Base-by-base conservation (phyloP, 495 filamentous ascomycete genomes). In the Hypoxylon cercidicola region DNA sequence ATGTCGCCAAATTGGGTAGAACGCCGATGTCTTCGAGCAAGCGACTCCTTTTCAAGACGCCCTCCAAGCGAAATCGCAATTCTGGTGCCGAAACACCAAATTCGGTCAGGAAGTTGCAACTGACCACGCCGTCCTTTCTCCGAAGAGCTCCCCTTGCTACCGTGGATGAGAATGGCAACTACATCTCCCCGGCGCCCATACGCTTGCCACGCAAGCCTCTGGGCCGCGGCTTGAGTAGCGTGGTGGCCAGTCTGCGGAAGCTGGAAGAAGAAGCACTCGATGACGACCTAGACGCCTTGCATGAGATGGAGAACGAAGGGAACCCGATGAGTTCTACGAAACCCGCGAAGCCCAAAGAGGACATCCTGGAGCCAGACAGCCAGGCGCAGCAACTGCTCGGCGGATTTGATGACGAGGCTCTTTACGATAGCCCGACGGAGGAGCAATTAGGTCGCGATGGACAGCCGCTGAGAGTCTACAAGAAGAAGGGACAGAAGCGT, bases 401-500 rank as follows among this genome's bases (percentile, higher is more conserved):
- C 2, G 89, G 87, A 0, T 90, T 90, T 61, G 86, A 86, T 25
- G 82, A 83, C 23, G 79, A 83, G 55, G 72, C 59, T 12, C 55
- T 74, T 21, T 84, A 85, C 46, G 84, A 84, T 52, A 80, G 77
- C 49, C 75, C 75, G 1, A 79, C 80, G 1, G 78, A 82, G 11
- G 80, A 82, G 18, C 62, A 61, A 11, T 60, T 80, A 2, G 78
- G 82, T 41, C 72, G 72, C 16, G 57, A 75, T 23, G 85, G 84
- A 1, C 77, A 81, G 10, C 82, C 85, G 0, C 68, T 85, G 16
- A 86, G 83, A 48, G 75, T 85, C 2, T 97, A 88, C 79, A 97
- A 97, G 79, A 98, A 98, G 83, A 92, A 89, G 75, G 94, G 94
- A 0, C 88, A 92, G 71, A 98, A 98, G 77, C 84, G 94, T 40